Evolutionary conservation across 768 basidiomycete genomes (phyloP), one percentile per base, ranked within the genome.

Genomic region (Lyophyllum decastes): DNA sequence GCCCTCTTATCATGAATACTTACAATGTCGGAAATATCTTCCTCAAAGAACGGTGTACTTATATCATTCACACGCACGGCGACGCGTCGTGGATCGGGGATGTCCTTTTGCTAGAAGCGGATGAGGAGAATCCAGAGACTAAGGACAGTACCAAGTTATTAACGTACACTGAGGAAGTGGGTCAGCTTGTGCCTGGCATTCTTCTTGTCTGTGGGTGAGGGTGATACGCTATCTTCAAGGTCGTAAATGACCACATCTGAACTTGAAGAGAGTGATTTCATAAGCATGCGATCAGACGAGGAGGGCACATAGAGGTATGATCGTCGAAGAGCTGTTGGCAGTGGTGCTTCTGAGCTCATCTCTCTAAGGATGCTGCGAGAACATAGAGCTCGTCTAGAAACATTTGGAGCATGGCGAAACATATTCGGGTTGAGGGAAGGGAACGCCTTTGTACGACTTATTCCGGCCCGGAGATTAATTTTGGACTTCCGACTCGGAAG

Each of bases 231-330:
- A 69, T 96, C 94, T 69, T 95, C 94, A 12, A 96, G 77, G 75
- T 96, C 94, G 65, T 94, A 95, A 24, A 94, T 88, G 34, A 94
- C 76, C 43, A 88, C 79, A 59, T 96, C 94, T 1, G 92, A 86
- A 2, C 73, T 68, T 14, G 78, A 76, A 10, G 66, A 70, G 45
- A 90, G 76, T 0, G 90, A 90, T 68, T 94, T 95, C 62, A 86
- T 76, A 33, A 96, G 83, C 89, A 94, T 93, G 41, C 84, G 81
- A 34, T 89, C 84, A 12, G 87, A 89, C 1, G 92, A 89, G 5
- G 87, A 80, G 2, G 94, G 94, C 3, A 96, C 94, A 70, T 89
- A 89, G 58, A 89, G 83, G 65, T 87, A 88, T 22, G 87, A 88
- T 46, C 87, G 80, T 44, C 75, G 71, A 1, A 81, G 66, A 30